Evolutionary conservation across 805 yeast genomes (phyloP).

Genomic region (Candida patagonica): DNA sequence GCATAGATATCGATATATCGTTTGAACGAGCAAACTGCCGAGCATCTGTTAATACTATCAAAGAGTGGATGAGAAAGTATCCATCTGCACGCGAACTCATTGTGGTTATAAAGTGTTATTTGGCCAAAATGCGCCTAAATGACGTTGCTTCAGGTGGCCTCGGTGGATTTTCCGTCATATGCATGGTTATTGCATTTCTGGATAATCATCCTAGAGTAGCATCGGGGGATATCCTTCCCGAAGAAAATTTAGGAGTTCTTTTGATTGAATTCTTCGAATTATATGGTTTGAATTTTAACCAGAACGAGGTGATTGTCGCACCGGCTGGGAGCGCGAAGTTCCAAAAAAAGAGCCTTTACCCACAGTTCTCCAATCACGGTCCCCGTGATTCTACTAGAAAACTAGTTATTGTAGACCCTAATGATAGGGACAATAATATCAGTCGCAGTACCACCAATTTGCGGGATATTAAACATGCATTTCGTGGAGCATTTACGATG

Average conservation of each 20-base stretch:
- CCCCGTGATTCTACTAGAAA: constrained; percentile 46
- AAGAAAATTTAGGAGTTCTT: constrained; percentile 74
- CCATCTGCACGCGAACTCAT: constrained; percentile 81
- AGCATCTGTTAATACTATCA: constrained; percentile 68
- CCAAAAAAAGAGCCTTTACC: constrained; percentile 46
- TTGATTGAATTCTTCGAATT: constrained; percentile 87
- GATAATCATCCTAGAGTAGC: constrained; percentile 69
- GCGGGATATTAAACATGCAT: constrained; percentile 71
- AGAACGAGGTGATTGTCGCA: constrained; percentile 66
- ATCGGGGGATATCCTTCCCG: constrained; percentile 54
- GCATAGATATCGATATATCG: constrained; percentile 78
- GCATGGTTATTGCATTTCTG: constrained; percentile 71
- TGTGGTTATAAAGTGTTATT: constrained; percentile 73
- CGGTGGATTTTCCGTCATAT: constrained; percentile 91
- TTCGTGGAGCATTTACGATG: constrained; percentile 79
- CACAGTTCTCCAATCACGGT: constrained; percentile 29
- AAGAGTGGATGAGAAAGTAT: constrained; percentile 60
- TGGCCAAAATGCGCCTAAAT: constrained; percentile 66
- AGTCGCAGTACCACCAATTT: constrained; percentile 78
- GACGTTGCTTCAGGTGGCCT: constrained; percentile 89
- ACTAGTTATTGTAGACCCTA: constrained; percentile 81
- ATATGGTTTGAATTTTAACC: constrained; percentile 83
- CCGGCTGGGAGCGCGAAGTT: constrained; percentile 52
- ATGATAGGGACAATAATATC: constrained; percentile 73
- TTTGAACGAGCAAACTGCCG: constrained; percentile 80